Conservation (phyloP, 2,329 filamentous ascomycete species). For the Dactylellina leptospora region DNA sequence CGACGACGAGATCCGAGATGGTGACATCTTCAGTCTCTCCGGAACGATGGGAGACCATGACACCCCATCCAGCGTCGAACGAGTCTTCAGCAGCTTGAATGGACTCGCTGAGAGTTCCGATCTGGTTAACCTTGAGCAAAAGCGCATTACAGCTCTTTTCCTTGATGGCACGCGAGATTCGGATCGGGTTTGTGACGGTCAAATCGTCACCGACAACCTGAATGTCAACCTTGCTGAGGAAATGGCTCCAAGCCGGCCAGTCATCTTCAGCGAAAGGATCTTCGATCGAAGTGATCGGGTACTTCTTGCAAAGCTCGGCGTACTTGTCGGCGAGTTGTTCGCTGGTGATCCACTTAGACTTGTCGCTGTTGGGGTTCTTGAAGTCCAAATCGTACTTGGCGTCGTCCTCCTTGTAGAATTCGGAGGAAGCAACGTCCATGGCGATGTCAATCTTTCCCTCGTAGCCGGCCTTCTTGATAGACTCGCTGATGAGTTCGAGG, state of each 20-base stretch:
- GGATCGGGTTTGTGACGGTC: conserved; percentile 97
- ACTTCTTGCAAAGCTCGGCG: conserved; percentile 86
- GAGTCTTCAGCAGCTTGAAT: conserved; percentile 99
- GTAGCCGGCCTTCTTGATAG: conserved; percentile 95
- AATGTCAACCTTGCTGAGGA: conserved; percentile 98
- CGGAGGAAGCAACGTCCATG: conserved; percentile 98
- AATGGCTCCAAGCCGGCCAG: conserved; percentile 99
- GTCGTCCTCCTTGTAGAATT: conserved; percentile 97
- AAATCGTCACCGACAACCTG: conserved; percentile 97
- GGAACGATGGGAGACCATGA: conserved; percentile 99
- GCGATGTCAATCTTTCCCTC: conserved; percentile 96
- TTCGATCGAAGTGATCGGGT: conserved; percentile 98
- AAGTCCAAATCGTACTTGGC: conserved; percentile 99
- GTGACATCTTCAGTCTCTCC: conserved; percentile 99
- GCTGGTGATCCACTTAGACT: conserved; percentile 97
- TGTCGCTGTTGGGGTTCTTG: conserved; percentile 99
- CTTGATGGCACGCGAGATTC: conserved; percentile 99
- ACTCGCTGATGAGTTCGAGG: conserved; percentile 90
- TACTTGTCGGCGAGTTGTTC: conserved; percentile 95
- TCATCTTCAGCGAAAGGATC: conserved; percentile 99
- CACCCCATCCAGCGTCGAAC: conserved; percentile 92
- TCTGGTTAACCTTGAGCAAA: conserved; percentile 99
- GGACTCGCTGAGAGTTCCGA: conserved; percentile 97
- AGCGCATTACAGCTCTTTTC: conserved; percentile 98
- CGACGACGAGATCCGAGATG: conserved; percentile 96